A percentile compares a stretch with the other conserved stretches of the same genome.
These are phyloP conservation scores for Paecilomyces variotii DNA, from an alignment of 2,329 filamentous ascomycete species.

Conservation along the genomic window DNA sequence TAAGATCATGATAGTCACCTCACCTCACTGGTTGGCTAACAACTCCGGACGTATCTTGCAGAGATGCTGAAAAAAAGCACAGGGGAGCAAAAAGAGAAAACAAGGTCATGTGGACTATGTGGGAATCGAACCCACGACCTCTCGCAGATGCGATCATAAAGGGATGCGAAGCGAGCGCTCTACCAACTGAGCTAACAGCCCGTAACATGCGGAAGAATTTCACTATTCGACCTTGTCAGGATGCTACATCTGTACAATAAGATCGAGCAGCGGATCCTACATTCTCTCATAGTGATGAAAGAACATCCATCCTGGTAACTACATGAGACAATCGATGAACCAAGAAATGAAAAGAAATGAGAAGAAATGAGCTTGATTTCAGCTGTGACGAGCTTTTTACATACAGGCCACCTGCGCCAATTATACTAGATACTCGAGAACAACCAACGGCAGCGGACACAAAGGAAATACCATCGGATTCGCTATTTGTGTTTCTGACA, in stretches of 20 bases:
- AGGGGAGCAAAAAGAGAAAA: not conserved
- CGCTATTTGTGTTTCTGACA: not conserved
- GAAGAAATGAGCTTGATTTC: not conserved
- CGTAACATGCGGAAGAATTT: not conserved
- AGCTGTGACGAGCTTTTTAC: not conserved
- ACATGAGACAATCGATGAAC: no score
- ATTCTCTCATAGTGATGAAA: no score
- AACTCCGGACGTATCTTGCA: not conserved
- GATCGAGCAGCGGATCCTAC: no score
- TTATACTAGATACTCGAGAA: not conserved
- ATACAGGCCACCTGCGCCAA: not conserved
- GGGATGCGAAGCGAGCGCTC: conserved; percentile 18
- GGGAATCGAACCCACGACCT: conserved; percentile 17
- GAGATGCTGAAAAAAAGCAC: not conserved
- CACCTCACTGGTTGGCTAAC: not conserved
- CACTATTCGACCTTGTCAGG: not conserved
- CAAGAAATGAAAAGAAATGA: not conserved
- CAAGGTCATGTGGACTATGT: conserved; percentile 8
- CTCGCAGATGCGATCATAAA: conserved; percentile 3
- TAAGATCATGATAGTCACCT: no score
- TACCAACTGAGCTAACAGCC: conserved; percentile 19
- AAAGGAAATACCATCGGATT: not conserved
- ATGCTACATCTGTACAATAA: no score
- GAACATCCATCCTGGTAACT: no score
- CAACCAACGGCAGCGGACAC: not conserved